Base-by-base conservation (phyloP, 2,329 filamentous ascomycete species). In the Dryadomyces quercus-mongolicae region DNA sequence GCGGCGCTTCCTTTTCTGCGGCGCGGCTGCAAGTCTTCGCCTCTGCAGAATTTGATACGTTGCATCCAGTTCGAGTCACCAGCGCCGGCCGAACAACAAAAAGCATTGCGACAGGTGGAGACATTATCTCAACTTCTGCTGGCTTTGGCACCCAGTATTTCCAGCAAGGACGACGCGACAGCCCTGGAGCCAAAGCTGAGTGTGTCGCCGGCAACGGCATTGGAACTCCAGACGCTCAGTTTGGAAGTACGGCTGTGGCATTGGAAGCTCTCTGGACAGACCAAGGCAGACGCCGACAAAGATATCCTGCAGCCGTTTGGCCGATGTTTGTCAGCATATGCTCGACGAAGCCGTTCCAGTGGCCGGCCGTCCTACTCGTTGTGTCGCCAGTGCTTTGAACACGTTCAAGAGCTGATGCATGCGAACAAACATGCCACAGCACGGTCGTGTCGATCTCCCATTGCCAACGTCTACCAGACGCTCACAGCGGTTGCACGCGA, bases 261-360 rank as follows among this genome's bases (percentile, higher is more conserved):
- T 76, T 89, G 85, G 85, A 71, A 67, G 45, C 62, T 88, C 55
- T 77, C 77, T 7, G 72, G 74, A 2, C 50, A 1, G 82, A 87
- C 60, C 65, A 76, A 56, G 1, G 77, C 76, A 1, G 76, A 85
- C 55, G 64, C 76, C 5, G 76, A 82, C 40, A 82, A 81, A 55
- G 85, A 89, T 15, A 66, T 90, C 7, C 62, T 84, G n/a, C 72
- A 78, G 1, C 84, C 85, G 0, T 76, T 88, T 50, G 74, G 76
- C 0, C 79, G 78, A 52, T 89, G 81, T 58, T 61, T 86, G 18
- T 70, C 74, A 10, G 77, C 85, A 1, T 86, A 83, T 59, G 68
- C 73, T 16, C 74, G 84, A 54, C 75, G 84, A 53, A 70, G 66
- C 9, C 64, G 67, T 5, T 56, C 68, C 0, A 62, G 64, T 1